These are phyloP conservation scores for Tuber borchii DNA, from an alignment of 495 filamentous ascomycete genomes.

Conservation along the genomic window DNA sequence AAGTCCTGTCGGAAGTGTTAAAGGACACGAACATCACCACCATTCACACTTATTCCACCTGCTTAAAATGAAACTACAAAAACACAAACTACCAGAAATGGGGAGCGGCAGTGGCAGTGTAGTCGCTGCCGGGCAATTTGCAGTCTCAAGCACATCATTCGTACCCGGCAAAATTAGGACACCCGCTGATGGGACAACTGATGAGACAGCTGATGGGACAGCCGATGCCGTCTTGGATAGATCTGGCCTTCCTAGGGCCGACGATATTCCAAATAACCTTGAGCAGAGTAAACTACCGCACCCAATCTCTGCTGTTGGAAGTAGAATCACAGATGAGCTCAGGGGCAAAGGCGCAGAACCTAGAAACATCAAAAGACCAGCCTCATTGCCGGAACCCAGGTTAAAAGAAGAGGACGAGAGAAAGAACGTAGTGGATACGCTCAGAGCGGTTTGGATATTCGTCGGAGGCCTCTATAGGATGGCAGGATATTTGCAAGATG, in stretches of 20 bases:
- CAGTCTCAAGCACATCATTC: conserved; percentile 28
- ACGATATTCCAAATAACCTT: conserved; percentile 39
- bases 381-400: conserved; percentile 37
- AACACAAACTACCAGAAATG: conserved; percentile 32
- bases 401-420: conserved; percentile 41
- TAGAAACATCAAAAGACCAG: conserved; percentile 32
- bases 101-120: conserved; percentile 11
- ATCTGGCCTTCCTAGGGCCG: conserved; percentile 23
- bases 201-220: neutral
- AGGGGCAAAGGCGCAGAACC: conserved; percentile 32
- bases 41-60: conserved; percentile 38
- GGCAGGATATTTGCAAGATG: conserved; percentile 72
- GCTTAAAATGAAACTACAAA: conserved; percentile 37
- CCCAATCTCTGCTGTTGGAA: conserved; percentile 31
- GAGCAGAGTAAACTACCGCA: conserved; percentile 37
- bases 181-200: conserved; percentile 20
- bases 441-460: conserved; percentile 70
- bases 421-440: conserved; percentile 28
- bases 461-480: conserved; percentile 82
- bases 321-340: conserved; percentile 37
- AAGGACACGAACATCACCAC: conserved; percentile 24
- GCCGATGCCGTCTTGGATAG: conserved; percentile 18
- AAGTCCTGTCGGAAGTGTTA: conserved; percentile 29
- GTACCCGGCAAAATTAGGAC: conserved; percentile 21
- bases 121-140: conserved; percentile 20